Base-by-base conservation (phyloP, 2,329 filamentous ascomycete genomes). In the Colletotrichum caudatum region DNA sequence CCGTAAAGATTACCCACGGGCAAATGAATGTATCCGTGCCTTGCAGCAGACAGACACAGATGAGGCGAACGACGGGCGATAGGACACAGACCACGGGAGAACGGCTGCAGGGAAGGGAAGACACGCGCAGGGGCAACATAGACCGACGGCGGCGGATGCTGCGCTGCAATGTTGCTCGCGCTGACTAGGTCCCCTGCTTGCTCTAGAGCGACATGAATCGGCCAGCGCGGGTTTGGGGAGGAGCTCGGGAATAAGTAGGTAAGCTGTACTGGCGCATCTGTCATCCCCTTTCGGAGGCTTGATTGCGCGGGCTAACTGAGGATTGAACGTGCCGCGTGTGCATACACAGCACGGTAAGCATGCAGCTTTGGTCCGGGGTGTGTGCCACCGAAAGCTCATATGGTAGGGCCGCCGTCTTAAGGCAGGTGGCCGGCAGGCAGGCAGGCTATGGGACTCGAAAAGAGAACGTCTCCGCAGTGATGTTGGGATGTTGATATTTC, bases 51-150 rank as follows among this genome's bases (percentile, higher is more conserved):
- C 66, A 56, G 63, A 64, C 41, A 46, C 57, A 64, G 61, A 71
- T 71, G 70, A 72, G 70, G 70, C 70, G 70, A 66, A 71, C 66
- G 62, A 46, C 35, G 61, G 56, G 44, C 23, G 59, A 69, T 48
- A 72, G 70, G 70, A 71, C 70, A 72, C 67, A 71, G 70, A 71
- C 67, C 67, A 72, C 70, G 70, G 70, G 70, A 72, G 67, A 72
- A 72, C 66, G 67, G 70, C 70, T 72, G 67, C 70, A 72, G 61
- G 70, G 66, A 69, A 72, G 70, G 61, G 61, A 62, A 69, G 65
- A 64, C 64, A 69, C 51, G 69, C 69, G 66, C 70, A 72, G 70
- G 70, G 70, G 69, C 65, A 66, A 71, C 67, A 71, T 62, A 72
- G 67, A 72, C 44, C 44, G 44, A n/a, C 66, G 48, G 58, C 60